These are phyloP conservation scores for Cornus kousa DNA, from an alignment of 148 eudicot species.

Conservation along the genomic window DNA sequence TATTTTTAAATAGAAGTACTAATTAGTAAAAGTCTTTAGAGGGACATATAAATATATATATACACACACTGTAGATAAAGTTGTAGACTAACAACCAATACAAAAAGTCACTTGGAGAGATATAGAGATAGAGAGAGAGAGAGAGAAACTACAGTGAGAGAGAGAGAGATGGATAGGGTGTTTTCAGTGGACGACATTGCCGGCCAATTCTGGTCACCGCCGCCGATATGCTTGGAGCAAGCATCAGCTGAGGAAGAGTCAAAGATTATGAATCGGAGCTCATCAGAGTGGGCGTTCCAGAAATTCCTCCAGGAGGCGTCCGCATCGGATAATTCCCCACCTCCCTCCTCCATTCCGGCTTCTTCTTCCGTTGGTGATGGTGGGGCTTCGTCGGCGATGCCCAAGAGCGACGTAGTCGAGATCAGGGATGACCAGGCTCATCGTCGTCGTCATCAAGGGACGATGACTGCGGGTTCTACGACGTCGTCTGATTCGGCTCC, in stretches of 20 bases:
- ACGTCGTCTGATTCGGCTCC: slow-evolving; percentile 22
- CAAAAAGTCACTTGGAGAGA: not conserved
- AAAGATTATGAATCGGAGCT: slow-evolving; percentile 63
- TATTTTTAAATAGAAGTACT: too few relatives aligned
- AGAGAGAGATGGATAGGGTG: slow-evolving; percentile 71
- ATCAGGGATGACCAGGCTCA: slow-evolving; percentile 28
- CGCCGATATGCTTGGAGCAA: slow-evolving; percentile 14
- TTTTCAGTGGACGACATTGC: slow-evolving; percentile 86
- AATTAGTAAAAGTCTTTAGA: too few relatives aligned
- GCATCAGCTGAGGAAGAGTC: slow-evolving; percentile 4
- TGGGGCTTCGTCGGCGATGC: slow-evolving; percentile 9
- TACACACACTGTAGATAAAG: not conserved
- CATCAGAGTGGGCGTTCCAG: slow-evolving; percentile 89
- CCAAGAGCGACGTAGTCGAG: slow-evolving; percentile 40
- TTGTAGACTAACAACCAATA: not conserved
- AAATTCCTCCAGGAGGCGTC: slow-evolving; percentile 58
- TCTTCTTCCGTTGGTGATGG: slow-evolving; percentile 8
- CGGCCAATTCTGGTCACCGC: slow-evolving; percentile 77
- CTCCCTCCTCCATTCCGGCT: slow-evolving; percentile 13
- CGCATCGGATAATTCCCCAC: slow-evolving; percentile 19
- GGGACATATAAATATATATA: too few relatives aligned
- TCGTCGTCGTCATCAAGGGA: not conserved
- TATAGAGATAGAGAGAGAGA: not conserved
- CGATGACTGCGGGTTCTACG: not conserved
- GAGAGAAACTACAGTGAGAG: not conserved